Percentiles rank a stretch among this genome's conserved stretches.
phyloP scores from a whole-genome alignment of 2,329 filamentous ascomycete species.

The Emergomyces orientalis region DNA sequence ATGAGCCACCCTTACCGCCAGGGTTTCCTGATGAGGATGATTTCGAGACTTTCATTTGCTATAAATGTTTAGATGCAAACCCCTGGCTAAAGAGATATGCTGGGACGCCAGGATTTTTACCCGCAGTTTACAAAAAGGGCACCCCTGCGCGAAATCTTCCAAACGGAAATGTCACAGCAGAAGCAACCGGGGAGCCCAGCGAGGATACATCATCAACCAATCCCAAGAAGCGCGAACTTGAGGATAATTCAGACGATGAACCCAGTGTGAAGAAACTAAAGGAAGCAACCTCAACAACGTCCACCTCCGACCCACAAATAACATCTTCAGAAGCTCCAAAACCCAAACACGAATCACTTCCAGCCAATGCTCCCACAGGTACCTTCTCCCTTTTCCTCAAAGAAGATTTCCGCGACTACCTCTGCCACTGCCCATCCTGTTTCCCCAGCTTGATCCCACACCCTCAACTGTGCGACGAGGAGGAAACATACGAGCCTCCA shows the following conservation, averaged over 20 bases:
- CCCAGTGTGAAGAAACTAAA: slow-evolving; percentile 46
- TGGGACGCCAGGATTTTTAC: slow-evolving; percentile 67
- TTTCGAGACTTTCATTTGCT: slow-evolving; percentile 86
- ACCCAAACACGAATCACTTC: slow-evolving; percentile 56
- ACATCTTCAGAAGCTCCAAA: slow-evolving; percentile 46
- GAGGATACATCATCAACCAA: slow-evolving; percentile 16
- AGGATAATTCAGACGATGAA: slow-evolving; percentile 37
- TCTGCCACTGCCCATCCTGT: slow-evolving; percentile 78
- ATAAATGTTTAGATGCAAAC: slow-evolving; percentile 79
- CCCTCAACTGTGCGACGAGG: slow-evolving; percentile 80
- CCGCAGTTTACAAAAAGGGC: slow-evolving; percentile 52
- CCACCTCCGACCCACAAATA: slow-evolving; percentile 52
- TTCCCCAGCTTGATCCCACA: slow-evolving; percentile 63
- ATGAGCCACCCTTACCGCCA: slow-evolving; percentile 60
- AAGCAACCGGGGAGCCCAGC: slow-evolving; percentile 6
- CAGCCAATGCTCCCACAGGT: slow-evolving; percentile 43
- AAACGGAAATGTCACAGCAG: background rate
- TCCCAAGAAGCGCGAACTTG: slow-evolving; percentile 59
- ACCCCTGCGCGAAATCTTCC: slow-evolving; percentile 11
- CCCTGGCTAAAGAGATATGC: slow-evolving; percentile 91
- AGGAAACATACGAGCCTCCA: slow-evolving; percentile 88
- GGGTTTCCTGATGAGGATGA: slow-evolving; percentile 83
- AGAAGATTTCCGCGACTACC: slow-evolving; percentile 64
- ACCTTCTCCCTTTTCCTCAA: slow-evolving; percentile 75
- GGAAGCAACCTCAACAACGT: slow-evolving; percentile 24